A percentile compares a stretch with the other conserved stretches of the same genome.
phyloP scores from a whole-genome alignment of 2,329 filamentous ascomycete species.

The Juglanconis juglandina region DNA sequence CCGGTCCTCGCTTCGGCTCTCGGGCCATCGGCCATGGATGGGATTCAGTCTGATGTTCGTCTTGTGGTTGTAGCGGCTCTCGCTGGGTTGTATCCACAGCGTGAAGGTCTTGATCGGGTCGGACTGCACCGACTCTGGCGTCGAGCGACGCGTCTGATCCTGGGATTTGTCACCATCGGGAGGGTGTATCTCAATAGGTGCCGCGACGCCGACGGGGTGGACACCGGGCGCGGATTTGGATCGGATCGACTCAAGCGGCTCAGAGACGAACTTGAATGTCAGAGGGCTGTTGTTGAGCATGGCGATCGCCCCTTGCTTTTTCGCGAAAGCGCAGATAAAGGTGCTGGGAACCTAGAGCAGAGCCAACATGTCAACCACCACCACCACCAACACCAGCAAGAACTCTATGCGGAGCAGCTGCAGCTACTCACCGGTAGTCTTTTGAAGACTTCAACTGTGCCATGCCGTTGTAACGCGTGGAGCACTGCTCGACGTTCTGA shows the following conservation, averaged over 20 bases:
- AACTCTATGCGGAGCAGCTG: neutral
- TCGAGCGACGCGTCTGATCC: neutral
- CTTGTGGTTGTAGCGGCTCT: slow-evolving; percentile 42
- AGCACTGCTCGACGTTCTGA: slow-evolving; percentile 54
- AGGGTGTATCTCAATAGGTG: slow-evolving; percentile 20
- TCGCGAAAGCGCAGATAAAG: slow-evolving; percentile 48
- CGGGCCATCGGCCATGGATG: slow-evolving; percentile 42
- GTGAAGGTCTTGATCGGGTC: slow-evolving; percentile 35
- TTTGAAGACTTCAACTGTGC: slow-evolving; percentile 51
- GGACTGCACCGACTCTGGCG: neutral
- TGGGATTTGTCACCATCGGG: neutral
- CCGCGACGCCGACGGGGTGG: slow-evolving; percentile 9
- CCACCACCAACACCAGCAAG: neutral
- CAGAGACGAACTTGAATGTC: slow-evolving; percentile 38
- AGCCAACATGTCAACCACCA: neutral
- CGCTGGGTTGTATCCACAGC: slow-evolving; percentile 38
- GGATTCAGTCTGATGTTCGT: slow-evolving; percentile 32
- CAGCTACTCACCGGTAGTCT: slow-evolving; percentile 35
- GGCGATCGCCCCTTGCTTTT: slow-evolving; percentile 33
- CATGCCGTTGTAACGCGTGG: slow-evolving; percentile 47
- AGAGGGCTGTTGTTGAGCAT: slow-evolving; percentile 47
- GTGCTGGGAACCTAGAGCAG: slow-evolving; percentile 41
- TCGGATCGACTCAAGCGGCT: slow-evolving; percentile 22
- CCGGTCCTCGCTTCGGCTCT: slow-evolving; percentile 21
- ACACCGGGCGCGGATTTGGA: slow-evolving; percentile 18